Evolutionary conservation across 257 asterid species (phyloP), one percentile per base, ranked within the genome.

Genomic region (Solanum sejunctum): DNA sequence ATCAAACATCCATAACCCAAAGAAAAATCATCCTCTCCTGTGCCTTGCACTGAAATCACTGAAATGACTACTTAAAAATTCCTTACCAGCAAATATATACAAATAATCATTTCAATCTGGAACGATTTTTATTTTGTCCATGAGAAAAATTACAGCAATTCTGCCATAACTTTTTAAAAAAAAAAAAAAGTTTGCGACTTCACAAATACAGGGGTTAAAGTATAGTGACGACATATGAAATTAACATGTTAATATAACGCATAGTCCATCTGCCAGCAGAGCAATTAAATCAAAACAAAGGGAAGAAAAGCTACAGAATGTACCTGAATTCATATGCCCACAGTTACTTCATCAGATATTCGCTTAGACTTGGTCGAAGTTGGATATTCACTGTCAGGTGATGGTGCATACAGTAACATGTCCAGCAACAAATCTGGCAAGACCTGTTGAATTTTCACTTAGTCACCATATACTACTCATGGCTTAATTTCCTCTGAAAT

Each of bases 361-460:
- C 88, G 92, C 90, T 91, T 92, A 93, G 64, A 89, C 90, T 93
- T 55, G 95, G 94, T 54, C 88, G 87, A 61, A 95, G 91, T 85
- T 92, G 95, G 89, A 94, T 88, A 95, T 92, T 97, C 97, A 95
- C 96, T 93, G 16, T 86, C 92, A 3, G 95, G 93, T 72, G 96
- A 88, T n/a, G 93, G 88, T 58, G 98, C 92, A 77, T 88, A 89
- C 32, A 86, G 92, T 15, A 88, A 93, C 93, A 94, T 93, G 89
- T 92, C 92, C 81, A 88, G 86, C 83, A 95, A 88, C 81, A 95
- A 93, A 81, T 94, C 95, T 3, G 94, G 92, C 83, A 93, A 86
- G 36, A 92, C 92, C 90, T 93, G 99, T 87, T 95, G 98, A 80
- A 93, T 87, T 88, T 98, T 89, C 70, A 85, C 89, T 91, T 90